Base-by-base conservation (phyloP, 73 alveolate genomes). In the Paramecium bursaria region DNA sequence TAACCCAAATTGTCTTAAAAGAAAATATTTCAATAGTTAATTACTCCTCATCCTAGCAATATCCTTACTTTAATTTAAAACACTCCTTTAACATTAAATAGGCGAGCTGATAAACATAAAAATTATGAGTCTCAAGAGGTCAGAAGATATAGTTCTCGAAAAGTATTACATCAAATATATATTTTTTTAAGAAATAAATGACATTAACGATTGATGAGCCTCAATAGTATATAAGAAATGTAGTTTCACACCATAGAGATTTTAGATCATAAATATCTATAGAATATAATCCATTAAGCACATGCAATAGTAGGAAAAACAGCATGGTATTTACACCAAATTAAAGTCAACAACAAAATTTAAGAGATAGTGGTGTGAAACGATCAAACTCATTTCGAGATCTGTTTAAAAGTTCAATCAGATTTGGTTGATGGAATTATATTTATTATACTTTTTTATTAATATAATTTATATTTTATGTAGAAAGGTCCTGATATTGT, bases 361-460 rank as follows among this genome's bases (percentile, higher is more conserved):
- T n/a, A n/a, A n/a, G n/a, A n/a, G n/a, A n/a, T n/a, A n/a, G 14
- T 39, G 49, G 49, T 7, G 76, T 67, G 19, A 21, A 47, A 42
- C 33, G 82, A 67, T 67, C 61, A 9, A 67, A 27, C 27, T 39
- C 60, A 21, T 67, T 67, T 46, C 33, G 46, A 42, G 82, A 67
- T 67, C 82, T 67, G 33, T 67, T 67, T 47, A 67, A 67, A 57
- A 67, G 82, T 14, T 42, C 26, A 35, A 67, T 67, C 44, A 15
- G 26, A 27, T 67, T 67, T 17, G 82, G 82, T 31, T 35, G 82
- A 67, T n/a, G n/a, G n/a, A n/a, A n/a, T n/a, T n/a, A n/a, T n/a
- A n/a, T n/a, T n/a, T n/a, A n/a, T n/a, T n/a, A n/a, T n/a, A n/a
- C n/a, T n/a, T n/a, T n/a, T n/a, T n/a, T n/a, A n/a, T n/a, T n/a